Evolutionary conservation across 2,329 filamentous ascomycete species (phyloP), one percentile per base, ranked within the genome.

Genomic region (Aureobasidium sp.): DNA sequence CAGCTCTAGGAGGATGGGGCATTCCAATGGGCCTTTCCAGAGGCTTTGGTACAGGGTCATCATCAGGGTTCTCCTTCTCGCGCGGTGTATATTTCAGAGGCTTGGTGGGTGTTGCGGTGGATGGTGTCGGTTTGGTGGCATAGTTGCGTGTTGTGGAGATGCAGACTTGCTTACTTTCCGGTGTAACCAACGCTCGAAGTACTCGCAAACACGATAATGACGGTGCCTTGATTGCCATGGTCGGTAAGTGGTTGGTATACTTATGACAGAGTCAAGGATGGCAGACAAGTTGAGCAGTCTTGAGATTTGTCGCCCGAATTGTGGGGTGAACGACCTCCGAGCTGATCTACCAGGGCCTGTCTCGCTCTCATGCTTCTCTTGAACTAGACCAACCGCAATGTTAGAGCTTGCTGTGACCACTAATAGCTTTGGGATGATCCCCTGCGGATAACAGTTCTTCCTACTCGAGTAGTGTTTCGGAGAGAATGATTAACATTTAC

Each of bases 1-100:
- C 91, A 13, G 84, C 77, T 63, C 81, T 77, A 0, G 94, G 94
- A 2, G 92, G 88, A 41, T 84, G 76, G 12, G 81, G 80, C 75
- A 96, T 85, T 65, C 94, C 94, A 67, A 99, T 93, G 15, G 94
- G 93, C 41, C 90, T 85, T 43, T 79, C 78, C 60, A 87, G 78
- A 1, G 78, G 78, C 53, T 79, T 78, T 8, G 82, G 83, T 7
- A 76, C 75, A 70, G 82, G 82, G 53, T 80, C 76, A 36, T 70
- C 67, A 46, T 72, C 69, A 46, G 71, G 68, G 44, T 72, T 66
- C 52, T 72, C 62, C n/a, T 60, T 53, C 26, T 36, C 41, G 32
- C 41, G 61, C 65, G 12, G 67, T 65, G 61, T 68, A 66, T 48
- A 66, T 39, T 34, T 55, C 36, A 27, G 50, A 53, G 61, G 67